Evolutionary conservation across 805 yeast species (phyloP).

Genomic region (Ogataea nitratoaversa): DNA sequence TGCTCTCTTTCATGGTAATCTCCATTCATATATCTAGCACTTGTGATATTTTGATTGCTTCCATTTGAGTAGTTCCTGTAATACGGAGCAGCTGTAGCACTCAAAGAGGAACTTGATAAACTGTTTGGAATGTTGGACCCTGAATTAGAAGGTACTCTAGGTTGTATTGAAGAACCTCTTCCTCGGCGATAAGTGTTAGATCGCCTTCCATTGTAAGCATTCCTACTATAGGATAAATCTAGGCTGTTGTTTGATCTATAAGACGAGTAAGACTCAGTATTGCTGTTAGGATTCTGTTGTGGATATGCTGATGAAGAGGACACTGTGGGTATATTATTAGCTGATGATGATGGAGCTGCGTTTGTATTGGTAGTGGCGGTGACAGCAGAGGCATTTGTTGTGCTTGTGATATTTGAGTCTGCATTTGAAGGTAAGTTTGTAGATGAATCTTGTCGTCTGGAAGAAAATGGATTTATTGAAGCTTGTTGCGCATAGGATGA

Average conservation of each 20-base stretch:
- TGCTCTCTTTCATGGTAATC: slow-evolving; percentile 18
- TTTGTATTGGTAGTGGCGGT: background rate
- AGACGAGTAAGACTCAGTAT: slow-evolving; percentile 7
- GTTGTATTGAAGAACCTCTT: slow-evolving; percentile 8
- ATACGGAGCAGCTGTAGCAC: slow-evolving; percentile 3
- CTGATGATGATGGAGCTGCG: background rate
- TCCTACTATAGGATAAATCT: slow-evolving; percentile 10
- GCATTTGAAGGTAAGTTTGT: slow-evolving; percentile 2
- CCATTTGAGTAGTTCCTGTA: slow-evolving; percentile 17
- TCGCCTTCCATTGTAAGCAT: slow-evolving; percentile 6
- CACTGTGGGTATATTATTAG: background rate
- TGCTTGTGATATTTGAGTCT: background rate
- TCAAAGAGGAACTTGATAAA: background rate
- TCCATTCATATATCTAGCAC: slow-evolving; percentile 1
- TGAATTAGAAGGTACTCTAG: background rate
- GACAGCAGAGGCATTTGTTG: background rate
- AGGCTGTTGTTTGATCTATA: slow-evolving; percentile 14
- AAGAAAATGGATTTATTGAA: slow-evolving; percentile 27
- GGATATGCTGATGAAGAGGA: background rate
- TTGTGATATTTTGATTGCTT: slow-evolving; percentile 5
- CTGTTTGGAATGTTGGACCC: slow-evolving; percentile 1
- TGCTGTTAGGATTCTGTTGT: background rate
- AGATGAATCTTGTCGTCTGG: slow-evolving; percentile 22
- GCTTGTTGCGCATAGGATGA: slow-evolving; percentile 20
- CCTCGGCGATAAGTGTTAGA: slow-evolving; percentile 13